Percentiles rank a stretch among this genome's conserved stretches.
These are phyloP conservation scores for Monosporascus sp. DNA, from an alignment of 2,329 filamentous ascomycete genomes.

Conservation along the genomic window DNA sequence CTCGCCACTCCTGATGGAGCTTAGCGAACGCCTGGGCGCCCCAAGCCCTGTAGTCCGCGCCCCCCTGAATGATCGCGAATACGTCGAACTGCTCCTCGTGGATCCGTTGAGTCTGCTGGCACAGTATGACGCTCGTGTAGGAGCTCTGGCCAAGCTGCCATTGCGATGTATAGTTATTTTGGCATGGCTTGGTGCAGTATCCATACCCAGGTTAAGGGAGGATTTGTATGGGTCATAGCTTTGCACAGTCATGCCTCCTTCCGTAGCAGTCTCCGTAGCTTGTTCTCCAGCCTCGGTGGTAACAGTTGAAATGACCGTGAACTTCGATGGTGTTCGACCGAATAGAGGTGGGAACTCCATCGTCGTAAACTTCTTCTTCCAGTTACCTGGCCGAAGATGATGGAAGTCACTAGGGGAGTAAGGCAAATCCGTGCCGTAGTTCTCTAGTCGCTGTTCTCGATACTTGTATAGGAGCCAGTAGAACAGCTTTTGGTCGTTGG, in stretches of 20 bases:
- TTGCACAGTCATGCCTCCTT: slow-evolving; percentile 39
- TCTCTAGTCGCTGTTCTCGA: slow-evolving; percentile 76
- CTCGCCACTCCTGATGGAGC: slow-evolving; percentile 43
- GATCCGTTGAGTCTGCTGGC: slow-evolving; percentile 31
- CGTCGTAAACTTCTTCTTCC: slow-evolving; percentile 57
- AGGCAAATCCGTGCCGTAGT: slow-evolving; percentile 74
- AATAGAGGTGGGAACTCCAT: slow-evolving; percentile 49
- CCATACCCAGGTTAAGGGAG: slow-evolving; percentile 44
- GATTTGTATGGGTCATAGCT: slow-evolving; percentile 85
- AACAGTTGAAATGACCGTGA: slow-evolving; percentile 60
- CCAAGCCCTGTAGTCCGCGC: slow-evolving; percentile 26
- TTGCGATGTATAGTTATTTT: slow-evolving; percentile 65
- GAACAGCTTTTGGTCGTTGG: slow-evolving; percentile 89
- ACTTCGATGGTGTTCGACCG: slow-evolving; percentile 51
- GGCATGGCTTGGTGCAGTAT: slow-evolving; percentile 52
- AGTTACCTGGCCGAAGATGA: slow-evolving; percentile 57
- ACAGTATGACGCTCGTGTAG: slow-evolving; percentile 18
- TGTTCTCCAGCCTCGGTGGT: slow-evolving; percentile 42
- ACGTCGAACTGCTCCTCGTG: slow-evolving; percentile 25
- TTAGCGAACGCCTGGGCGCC: slow-evolving; percentile 37
- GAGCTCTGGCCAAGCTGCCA: slow-evolving; percentile 24
- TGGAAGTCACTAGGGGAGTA: slow-evolving; percentile 91
- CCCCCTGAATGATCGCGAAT: slow-evolving; percentile 14
- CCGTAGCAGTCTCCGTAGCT: slow-evolving; percentile 25
- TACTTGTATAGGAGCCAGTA: slow-evolving; percentile 82